Percentiles rank a stretch among this genome's conserved stretches.
Evolutionary conservation across 2,329 filamentous ascomycete species (phyloP).

Genomic region (Colletotrichum cereale): DNA sequence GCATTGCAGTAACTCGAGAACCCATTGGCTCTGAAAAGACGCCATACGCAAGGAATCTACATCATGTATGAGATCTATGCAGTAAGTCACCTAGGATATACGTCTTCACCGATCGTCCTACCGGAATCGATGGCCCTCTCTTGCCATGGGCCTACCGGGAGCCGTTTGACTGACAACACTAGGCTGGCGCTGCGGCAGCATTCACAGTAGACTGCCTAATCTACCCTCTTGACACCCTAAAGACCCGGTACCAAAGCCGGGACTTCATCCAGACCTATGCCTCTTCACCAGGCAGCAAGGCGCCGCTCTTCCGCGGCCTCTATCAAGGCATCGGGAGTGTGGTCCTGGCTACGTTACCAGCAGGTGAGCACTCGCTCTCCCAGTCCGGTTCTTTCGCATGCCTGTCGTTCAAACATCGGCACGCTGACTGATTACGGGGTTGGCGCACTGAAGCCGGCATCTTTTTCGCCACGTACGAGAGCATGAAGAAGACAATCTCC

Average conservation of each 20-base stretch:
- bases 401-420: background rate
- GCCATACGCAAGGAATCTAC: background rate
- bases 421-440: conserved; percentile 43
- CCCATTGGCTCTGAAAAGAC: too few species aligned
- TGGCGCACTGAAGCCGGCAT: conserved; percentile 70
- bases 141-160: background rate
- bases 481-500: conserved; percentile 73
- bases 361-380: conserved; percentile 63
- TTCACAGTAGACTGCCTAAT: conserved; percentile 88
- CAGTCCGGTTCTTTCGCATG: background rate
- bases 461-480: conserved; percentile 93
- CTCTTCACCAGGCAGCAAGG: conserved; percentile 65
- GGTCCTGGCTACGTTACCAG: conserved; percentile 88
- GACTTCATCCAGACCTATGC: conserved; percentile 78
- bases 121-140: background rate
- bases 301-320: conserved; percentile 75
- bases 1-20: background rate
- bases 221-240: conserved; percentile 90
- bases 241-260: conserved; percentile 85
- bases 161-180: background rate
- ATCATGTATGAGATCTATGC: conserved; percentile 42
- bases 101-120: too few species aligned
- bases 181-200: conserved; percentile 88
- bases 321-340: conserved; percentile 92
- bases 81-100: conserved; percentile 15